Percentiles rank a stretch among this genome's conserved stretches.
Evolutionary conservation across 2,329 filamentous ascomycete species (phyloP).

Genomic region (Aureobasidium leucospermi): DNA sequence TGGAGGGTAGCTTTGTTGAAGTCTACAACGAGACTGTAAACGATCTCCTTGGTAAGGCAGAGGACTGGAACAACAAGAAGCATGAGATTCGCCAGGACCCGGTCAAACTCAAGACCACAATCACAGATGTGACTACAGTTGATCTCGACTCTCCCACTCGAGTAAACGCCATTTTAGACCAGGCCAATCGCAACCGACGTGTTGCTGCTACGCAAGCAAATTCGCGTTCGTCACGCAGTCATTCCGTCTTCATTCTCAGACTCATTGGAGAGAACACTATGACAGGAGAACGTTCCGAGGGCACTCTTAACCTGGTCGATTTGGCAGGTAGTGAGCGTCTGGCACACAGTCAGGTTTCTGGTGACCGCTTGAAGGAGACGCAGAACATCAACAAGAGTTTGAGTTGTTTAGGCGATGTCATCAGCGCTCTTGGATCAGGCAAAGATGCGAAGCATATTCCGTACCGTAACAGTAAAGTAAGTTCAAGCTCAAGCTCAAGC

Average conservation of each 20-base stretch:
- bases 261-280: slow-evolving; percentile 59
- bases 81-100: slow-evolving; percentile 87
- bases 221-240: slow-evolving; percentile 85
- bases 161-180: slow-evolving; percentile 70
- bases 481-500: slow-evolving; percentile 23
- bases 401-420: slow-evolving; percentile 87
- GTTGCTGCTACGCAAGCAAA: slow-evolving; percentile 98
- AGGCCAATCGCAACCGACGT: slow-evolving; percentile 77
- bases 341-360: slow-evolving; percentile 78
- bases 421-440: slow-evolving; percentile 80
- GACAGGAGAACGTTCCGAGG: slow-evolving; percentile 79
- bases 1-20: slow-evolving; percentile 93
- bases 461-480: slow-evolving; percentile 87
- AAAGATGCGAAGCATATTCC: slow-evolving; percentile 70
- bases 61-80: slow-evolving; percentile 70
- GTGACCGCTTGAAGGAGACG: slow-evolving; percentile 83
- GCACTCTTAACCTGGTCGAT: slow-evolving; percentile 91
- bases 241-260: slow-evolving; percentile 89
- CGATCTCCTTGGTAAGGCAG: slow-evolving; percentile 69
- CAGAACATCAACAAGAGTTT: slow-evolving; percentile 96
- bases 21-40: slow-evolving; percentile 98
- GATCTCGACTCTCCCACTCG: slow-evolving; percentile 69
- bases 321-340: slow-evolving; percentile 87
- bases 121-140: slow-evolving; percentile 73
- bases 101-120: slow-evolving; percentile 68